Base-by-base conservation (phyloP, 2,329 filamentous ascomycete genomes). In the Fusarium sp. region DNA sequence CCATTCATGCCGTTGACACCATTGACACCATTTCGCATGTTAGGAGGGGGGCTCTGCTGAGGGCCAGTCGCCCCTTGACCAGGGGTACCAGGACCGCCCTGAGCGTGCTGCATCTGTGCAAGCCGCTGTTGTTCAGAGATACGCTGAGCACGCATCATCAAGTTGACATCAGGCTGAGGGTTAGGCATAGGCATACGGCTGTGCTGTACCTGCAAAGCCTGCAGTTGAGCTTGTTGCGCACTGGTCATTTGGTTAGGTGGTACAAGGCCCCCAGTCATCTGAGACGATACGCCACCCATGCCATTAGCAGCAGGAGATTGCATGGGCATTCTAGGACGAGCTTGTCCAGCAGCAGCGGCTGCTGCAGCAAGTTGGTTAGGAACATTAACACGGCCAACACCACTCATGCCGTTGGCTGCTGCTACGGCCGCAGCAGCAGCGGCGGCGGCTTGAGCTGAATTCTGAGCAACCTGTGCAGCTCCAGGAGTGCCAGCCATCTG, bases 191-290 rank as follows among this genome's bases (percentile, higher is more conserved):
- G 86, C 82, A 93, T 86, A 56, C 91, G 86, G 54, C 88, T 84
- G 66, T 89, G 85, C 68, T 91, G 86, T 8, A 81, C 82, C 66
- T 86, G 82, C 70, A 81, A 70, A 18, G 85, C 84, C 72, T 91
- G 90, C 82, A 93, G 86, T 69, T 91, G 91, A 24, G 91, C 89
- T 76, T 92, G 91, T 37, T 90, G 88, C 24, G 92, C 84, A 44
- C 87, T 86, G 62, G 88, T 88, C 82, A 92, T 86, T 41, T 88
- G 85, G 75, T 88, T 84, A 5, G 82, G 88, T 26, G 82, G 85
- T 60, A 82, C 84, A 43, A 83, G 85, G 65, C 79, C 85, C 55
- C 81, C 84, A 65, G 78, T 79, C 78, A 86, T 83, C 75, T 84
- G 88, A n/a, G 80, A 79, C 42, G 81, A 79, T 11, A 84, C 79